phyloP scores from a whole-genome alignment of 2,329 filamentous ascomycete genomes.

The Monilinia laxa region DNA sequence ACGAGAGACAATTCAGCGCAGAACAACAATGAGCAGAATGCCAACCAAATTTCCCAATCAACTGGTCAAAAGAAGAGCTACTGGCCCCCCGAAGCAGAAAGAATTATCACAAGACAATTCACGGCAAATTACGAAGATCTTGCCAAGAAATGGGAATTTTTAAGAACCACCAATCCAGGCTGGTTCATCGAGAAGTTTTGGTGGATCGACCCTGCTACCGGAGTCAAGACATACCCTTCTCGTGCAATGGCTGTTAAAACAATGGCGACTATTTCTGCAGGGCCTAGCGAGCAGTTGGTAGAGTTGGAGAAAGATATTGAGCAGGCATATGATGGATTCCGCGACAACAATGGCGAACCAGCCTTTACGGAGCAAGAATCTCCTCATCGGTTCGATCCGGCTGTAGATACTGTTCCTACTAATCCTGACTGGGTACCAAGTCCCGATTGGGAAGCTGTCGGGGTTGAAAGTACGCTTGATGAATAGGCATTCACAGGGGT shows the following conservation, averaged over 20 bases:
- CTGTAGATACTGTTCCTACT: background rate
- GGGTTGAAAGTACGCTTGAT: too few relatives aligned
- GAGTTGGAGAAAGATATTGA: background rate
- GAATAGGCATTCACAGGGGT: background rate
- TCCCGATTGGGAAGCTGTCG: background rate
- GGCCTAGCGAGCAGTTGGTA: background rate
- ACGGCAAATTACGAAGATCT: background rate
- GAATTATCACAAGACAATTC: background rate
- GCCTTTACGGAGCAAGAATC: background rate
- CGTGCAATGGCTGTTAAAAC: background rate
- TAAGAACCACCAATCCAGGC: background rate
- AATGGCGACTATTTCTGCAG: background rate
- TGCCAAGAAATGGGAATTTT: background rate
- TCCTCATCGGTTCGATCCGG: constrained; percentile 1
- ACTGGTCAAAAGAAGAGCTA: too few relatives aligned
- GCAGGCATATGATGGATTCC: constrained; percentile 6
- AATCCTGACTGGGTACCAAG: background rate
- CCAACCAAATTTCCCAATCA: background rate
- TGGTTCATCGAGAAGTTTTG: background rate
- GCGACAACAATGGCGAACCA: background rate
- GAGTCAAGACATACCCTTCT: background rate
- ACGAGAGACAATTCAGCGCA: background rate
- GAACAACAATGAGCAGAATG: background rate
- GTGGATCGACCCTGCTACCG: background rate
- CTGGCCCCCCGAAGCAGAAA: too few relatives aligned